phyloP scores from a whole-genome alignment of 1,139 yeast genomes.

The Zygoascus hellenicus region DNA sequence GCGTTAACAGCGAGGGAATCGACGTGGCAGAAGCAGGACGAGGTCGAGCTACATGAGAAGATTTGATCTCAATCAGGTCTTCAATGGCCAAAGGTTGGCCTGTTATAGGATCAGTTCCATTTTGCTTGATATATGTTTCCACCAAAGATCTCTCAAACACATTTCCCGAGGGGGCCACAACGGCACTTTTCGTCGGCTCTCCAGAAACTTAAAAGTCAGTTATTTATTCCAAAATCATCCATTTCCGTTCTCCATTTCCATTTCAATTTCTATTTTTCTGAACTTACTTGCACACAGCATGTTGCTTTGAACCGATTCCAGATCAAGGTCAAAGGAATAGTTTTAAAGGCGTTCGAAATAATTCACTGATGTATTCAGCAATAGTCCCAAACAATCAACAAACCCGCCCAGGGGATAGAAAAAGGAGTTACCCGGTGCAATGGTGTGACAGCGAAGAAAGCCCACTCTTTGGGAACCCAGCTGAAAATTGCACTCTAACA shows the following conservation, averaged over 20 bases:
- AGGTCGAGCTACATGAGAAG: conserved; percentile 37
- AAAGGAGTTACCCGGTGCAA: not conserved
- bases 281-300: conserved; percentile 33
- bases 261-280: no score
- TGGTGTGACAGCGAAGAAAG: no score
- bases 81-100: conserved; percentile 53
- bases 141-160: conserved; percentile 64
- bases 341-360: not conserved
- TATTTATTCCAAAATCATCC: no score
- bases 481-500: no score
- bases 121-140: conserved; percentile 55
- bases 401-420: not conserved
- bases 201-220: conserved; percentile 49
- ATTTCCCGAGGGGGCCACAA: conserved; percentile 49
- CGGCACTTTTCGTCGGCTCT: conserved; percentile 60
- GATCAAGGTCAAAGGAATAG: not conserved
- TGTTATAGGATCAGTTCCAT: conserved; percentile 71
- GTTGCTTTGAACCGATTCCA: not conserved
- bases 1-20: conserved; percentile 68
- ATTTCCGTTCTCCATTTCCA: not conserved
- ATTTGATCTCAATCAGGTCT: conserved; percentile 52
- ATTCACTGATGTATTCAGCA: not conserved
- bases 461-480: no score
- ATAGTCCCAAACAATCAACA: not conserved
- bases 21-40: conserved; percentile 53